Conservation (phyloP, 306 rosid species). For the Adenanthera pavonina region DNA sequence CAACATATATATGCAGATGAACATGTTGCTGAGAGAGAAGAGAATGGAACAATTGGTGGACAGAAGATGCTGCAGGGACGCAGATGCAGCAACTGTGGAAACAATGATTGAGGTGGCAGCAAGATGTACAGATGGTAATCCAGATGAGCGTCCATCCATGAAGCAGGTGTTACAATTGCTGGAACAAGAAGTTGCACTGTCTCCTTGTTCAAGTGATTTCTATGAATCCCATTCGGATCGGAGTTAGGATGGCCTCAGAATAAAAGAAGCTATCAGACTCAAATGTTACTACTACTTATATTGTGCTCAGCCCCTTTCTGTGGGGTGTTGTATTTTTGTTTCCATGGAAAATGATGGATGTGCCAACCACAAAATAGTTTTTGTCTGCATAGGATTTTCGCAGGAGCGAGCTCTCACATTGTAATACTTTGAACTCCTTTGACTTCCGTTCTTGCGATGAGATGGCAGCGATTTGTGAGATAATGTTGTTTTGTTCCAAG, state of each 20-base stretch:
- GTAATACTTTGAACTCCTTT: neutral
- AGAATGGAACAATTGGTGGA: conserved; percentile 78
- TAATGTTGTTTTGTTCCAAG: neutral
- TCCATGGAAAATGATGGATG: conserved; percentile 30
- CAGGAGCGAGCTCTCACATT: too few relatives aligned
- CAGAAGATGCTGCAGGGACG: conserved; percentile 75
- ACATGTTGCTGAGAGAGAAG: conserved; percentile 71
- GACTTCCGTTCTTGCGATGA: conserved; percentile 43
- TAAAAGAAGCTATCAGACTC: neutral
- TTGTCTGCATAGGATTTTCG: neutral
- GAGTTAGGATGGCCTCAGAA: conserved; percentile 32
- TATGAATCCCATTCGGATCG: conserved; percentile 89
- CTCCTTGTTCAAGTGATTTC: conserved; percentile 82
- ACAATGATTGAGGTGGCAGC: conserved; percentile 81
- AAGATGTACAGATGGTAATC: conserved; percentile 84
- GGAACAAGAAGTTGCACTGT: conserved; percentile 83
- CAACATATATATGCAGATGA: conserved; percentile 60
- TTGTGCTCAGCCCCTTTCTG: conserved; percentile 30
- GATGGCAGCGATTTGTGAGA: neutral
- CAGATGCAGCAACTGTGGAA: conserved; percentile 73
- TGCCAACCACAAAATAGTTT: neutral
- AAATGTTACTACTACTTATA: conserved; percentile 6
- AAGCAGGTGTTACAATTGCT: conserved; percentile 79
- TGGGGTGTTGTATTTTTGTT: conserved; percentile 46
- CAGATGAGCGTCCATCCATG: conserved; percentile 88